Evolutionary conservation across 1,284 basidiomycete species (phyloP).

Genomic region (Rhodotorula sp.): DNA sequence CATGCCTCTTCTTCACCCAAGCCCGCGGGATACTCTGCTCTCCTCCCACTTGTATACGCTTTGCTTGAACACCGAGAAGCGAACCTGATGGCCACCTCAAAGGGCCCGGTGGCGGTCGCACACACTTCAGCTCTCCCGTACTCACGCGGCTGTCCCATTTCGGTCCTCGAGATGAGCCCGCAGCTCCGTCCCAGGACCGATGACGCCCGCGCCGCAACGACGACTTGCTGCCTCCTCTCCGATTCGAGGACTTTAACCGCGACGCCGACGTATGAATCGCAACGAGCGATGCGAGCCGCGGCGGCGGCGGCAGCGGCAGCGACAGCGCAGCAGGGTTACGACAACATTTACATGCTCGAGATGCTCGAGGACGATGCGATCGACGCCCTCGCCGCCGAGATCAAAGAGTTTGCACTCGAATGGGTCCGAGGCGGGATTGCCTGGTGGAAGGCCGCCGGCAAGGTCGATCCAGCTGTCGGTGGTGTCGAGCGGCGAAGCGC

Average conservation of each 20-base stretch:
- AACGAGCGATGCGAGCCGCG: neutral
- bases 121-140: neutral
- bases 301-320: neutral
- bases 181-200: neutral
- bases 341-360: conserved; percentile 10
- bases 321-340: neutral
- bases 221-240: neutral
- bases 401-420: conserved; percentile 3
- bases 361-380: conserved; percentile 9
- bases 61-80: neutral
- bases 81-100: neutral
- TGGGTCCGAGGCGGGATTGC: neutral
- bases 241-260: neutral
- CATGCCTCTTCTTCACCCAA: neutral
- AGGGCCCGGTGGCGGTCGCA: neutral
- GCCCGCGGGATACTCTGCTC: neutral
- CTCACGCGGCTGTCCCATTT: neutral
- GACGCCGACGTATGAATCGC: neutral
- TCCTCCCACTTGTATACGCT: neutral
- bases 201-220: neutral
- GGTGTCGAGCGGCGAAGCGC: too few relatives aligned
- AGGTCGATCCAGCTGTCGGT: neutral
- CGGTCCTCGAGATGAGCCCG: neutral
- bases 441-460: neutral
- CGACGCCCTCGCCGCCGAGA: conserved; percentile 7